Evolutionary conservation across 306 rosid species (phyloP).

Genomic region (Sindora glabra): DNA sequence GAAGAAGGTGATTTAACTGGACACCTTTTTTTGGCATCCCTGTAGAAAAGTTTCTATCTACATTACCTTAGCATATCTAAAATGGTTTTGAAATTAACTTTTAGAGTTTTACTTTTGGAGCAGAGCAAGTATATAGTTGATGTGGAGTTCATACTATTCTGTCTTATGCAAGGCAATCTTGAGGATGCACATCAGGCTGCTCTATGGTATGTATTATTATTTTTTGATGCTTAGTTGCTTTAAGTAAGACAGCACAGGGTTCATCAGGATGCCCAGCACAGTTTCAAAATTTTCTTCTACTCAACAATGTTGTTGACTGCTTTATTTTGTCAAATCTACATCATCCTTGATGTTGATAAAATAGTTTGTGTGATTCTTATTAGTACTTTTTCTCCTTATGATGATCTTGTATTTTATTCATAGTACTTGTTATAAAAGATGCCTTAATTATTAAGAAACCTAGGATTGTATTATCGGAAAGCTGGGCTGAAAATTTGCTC

Average conservation of each 20-base stretch:
- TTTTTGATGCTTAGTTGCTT: background rate
- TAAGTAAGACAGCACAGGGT: background rate
- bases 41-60: no score
- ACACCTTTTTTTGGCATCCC: no score
- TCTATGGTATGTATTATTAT: slow-evolving; percentile 36
- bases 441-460: no score
- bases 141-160: slow-evolving; percentile 49
- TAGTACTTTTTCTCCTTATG: background rate
- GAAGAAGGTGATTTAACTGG: no score
- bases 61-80: no score
- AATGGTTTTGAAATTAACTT: no score
- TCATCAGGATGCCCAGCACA: background rate
- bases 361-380: background rate
- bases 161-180: slow-evolving; percentile 40
- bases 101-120: slow-evolving; percentile 23
- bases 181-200: slow-evolving; percentile 48
- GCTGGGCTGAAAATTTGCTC: no score
- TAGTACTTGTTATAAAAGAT: no score
- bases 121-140: slow-evolving; percentile 54
- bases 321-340: background rate
- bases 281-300: background rate
- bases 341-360: background rate
- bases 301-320: background rate
- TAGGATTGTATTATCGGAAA: no score
- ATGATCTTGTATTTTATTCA: no score